Base-by-base conservation (phyloP, 1,284 basidiomycete genomes). In the Ceratorhiza oryzae-sativae region DNA sequence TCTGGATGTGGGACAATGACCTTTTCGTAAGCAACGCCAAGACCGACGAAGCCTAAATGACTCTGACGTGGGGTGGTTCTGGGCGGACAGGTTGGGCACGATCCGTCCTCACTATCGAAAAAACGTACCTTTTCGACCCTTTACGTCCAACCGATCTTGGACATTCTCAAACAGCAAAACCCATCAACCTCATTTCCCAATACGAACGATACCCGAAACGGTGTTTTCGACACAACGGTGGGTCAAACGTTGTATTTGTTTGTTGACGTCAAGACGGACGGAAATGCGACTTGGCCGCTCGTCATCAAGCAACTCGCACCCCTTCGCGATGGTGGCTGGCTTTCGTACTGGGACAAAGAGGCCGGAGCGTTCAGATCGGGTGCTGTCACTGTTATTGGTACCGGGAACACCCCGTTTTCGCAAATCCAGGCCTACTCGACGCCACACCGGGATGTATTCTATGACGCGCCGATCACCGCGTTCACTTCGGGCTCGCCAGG, bases 41-140 rank as follows among this genome's bases (percentile, higher is more conserved):
- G 20, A 10, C 18, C 36, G 36, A 20, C 46, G 18, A 27, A 3
- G 46, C 20, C 41, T 13, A 53, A 27, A 8, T 30, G 12, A 8
- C 9, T 49, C 51, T 68, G 18, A 42, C 32, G 30, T 41, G 34
- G 36, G 10, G 1, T 30, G 23, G 39, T 65, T 20, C 32, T 68
- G n/a, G 18, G 15, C 30, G 15, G 41, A 56, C 39, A 68, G 65
- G 65, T 68, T 51, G 65, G 65, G 13, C 65, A 68, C 25, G 65
- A 68, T 53, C 32, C 51, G 10, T 68, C 65, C 13, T 68, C 65
- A 12, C 39, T 68, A 25, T 56, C 62, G 15, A 55, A 20, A 27
- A 68, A 56, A 41, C 65, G 65, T 30, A 68, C 65, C 36, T 68
- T 68, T 56, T 68, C 65, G 36, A 56, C 65, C 13, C 51, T 68